Percentiles rank a stretch among this genome's conserved stretches.
Evolutionary conservation across 805 yeast genomes (phyloP).

Genomic region (Ogataea polymorpha): DNA sequence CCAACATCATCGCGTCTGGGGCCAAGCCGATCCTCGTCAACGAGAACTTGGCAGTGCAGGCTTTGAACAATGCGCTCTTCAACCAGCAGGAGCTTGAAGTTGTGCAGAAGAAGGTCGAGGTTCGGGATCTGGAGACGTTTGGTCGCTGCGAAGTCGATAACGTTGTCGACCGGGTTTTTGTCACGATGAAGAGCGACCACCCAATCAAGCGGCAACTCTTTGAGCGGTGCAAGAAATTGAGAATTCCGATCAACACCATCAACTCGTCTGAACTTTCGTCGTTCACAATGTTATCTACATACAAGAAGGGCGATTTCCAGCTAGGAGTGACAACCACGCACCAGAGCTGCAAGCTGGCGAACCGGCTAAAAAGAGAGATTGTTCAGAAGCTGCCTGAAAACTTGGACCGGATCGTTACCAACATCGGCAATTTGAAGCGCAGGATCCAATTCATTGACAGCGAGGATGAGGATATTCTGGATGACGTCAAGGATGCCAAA

Average conservation of each 20-base stretch:
- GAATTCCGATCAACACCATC: slow-evolving; percentile 82
- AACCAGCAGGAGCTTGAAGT: slow-evolving; percentile 17
- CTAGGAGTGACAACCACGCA: slow-evolving; percentile 84
- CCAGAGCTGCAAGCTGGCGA: slow-evolving; percentile 84
- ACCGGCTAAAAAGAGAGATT: slow-evolving; percentile 73
- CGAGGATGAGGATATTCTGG: slow-evolving; percentile 32
- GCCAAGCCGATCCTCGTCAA: slow-evolving; percentile 55
- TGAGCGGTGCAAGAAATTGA: slow-evolving; percentile 48
- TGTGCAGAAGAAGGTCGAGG: slow-evolving; percentile 33
- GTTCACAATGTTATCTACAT: slow-evolving; percentile 72
- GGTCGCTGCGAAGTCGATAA: slow-evolving; percentile 64
- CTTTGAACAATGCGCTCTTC: slow-evolving; percentile 17
- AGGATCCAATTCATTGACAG: slow-evolving; percentile 53
- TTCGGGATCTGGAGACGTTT: slow-evolving; percentile 45
- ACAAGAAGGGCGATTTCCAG: slow-evolving; percentile 69
- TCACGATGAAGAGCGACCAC: slow-evolving; percentile 37
- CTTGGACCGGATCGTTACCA: slow-evolving; percentile 64
- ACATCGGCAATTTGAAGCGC: slow-evolving; percentile 64
- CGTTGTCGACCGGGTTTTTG: slow-evolving; percentile 76
- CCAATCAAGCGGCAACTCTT: slow-evolving; percentile 41
- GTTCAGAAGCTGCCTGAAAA: slow-evolving; percentile 63
- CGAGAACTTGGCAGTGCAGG: slow-evolving; percentile 16
- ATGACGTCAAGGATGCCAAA: slow-evolving; percentile 48
- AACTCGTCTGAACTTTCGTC: slow-evolving; percentile 72
- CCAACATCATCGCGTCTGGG: slow-evolving; percentile 47